Conservation (phyloP, 768 basidiomycete species). For the Hericium coralloides region DNA sequence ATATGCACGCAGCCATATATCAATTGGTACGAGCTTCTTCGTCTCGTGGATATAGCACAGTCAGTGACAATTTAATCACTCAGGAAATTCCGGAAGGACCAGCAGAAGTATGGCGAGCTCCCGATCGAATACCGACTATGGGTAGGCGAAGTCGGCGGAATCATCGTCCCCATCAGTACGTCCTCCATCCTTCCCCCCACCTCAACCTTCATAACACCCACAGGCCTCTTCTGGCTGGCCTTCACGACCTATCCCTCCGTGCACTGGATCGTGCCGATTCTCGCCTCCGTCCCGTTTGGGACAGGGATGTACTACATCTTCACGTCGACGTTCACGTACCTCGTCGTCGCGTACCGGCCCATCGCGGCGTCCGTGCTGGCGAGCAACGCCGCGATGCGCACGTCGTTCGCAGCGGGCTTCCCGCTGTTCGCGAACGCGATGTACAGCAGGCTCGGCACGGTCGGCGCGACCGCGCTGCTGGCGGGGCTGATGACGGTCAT, state of each 20-base stretch:
- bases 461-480: slow-evolving; percentile 30
- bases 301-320: slow-evolving; percentile 56
- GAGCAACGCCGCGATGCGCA: slow-evolving; percentile 45
- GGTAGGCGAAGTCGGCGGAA: slow-evolving; percentile 60
- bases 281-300: slow-evolving; percentile 39
- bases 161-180: slow-evolving; percentile 53
- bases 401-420: slow-evolving; percentile 30
- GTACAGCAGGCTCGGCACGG: slow-evolving; percentile 28
- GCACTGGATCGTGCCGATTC: slow-evolving; percentile 39
- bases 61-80: no score
- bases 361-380: slow-evolving; percentile 56
- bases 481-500: slow-evolving; percentile 30
- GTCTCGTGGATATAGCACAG: background rate
- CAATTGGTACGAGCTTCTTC: slow-evolving; percentile 24
- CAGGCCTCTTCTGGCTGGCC: slow-evolving; percentile 45
- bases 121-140: slow-evolving; percentile 60
- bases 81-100: slow-evolving; percentile 10
- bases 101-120: slow-evolving; percentile 30
- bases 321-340: slow-evolving; percentile 56
- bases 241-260: slow-evolving; percentile 41
- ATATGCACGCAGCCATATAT: slow-evolving; percentile 34
- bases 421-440: slow-evolving; percentile 31
- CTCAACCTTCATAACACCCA: background rate
- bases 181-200: background rate
- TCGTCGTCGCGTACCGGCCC: slow-evolving; percentile 42